A percentile compares a stretch with the other conserved stretches of the same genome.
These are phyloP conservation scores for Angomonas deanei DNA, from an alignment of 208 protist genomes.

Conservation along the genomic window DNA sequence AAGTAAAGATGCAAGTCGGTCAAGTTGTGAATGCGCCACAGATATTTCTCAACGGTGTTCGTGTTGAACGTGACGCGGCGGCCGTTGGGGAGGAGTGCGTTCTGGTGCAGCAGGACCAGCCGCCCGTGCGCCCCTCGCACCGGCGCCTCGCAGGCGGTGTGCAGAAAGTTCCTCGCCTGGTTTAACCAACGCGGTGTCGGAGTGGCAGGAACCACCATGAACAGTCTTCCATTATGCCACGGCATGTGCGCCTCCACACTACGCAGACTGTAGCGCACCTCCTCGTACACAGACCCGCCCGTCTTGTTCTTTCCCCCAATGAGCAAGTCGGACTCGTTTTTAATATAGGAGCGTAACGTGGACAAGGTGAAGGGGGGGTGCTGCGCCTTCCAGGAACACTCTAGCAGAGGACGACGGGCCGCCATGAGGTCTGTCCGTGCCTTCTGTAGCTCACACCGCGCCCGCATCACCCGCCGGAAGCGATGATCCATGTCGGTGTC, in stretches of 20 bases:
- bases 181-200: conserved; percentile 91
- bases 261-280: conserved; percentile 92
- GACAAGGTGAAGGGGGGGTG: too few relatives aligned
- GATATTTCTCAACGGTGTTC: conserved; percentile 48
- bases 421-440: not conserved
- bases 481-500: conserved; percentile 78
- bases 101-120: conserved; percentile 61
- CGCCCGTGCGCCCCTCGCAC: conserved; percentile 37
- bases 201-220: conserved; percentile 94
- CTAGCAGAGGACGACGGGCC: not conserved
- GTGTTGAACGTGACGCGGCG: conserved; percentile 49
- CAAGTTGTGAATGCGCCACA: conserved; percentile 46
- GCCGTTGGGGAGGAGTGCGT: conserved; percentile 50
- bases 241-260: conserved; percentile 90
- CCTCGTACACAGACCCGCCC: conserved; percentile 74
- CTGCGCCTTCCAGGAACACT: too few relatives aligned
- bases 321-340: too few relatives aligned
- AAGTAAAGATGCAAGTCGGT: conserved; percentile 56
- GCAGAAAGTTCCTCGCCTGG: conserved; percentile 48
- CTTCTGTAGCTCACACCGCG: not conserved
- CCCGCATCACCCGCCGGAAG: conserved; percentile 18
- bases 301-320: not conserved
- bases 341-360: too few relatives aligned
- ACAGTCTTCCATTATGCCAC: conserved; percentile 87
- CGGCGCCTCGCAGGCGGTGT: conserved; percentile 17